These are phyloP conservation scores for Drechslera avenae DNA, from an alignment of 2,329 filamentous ascomycete genomes.

Conservation along the genomic window DNA sequence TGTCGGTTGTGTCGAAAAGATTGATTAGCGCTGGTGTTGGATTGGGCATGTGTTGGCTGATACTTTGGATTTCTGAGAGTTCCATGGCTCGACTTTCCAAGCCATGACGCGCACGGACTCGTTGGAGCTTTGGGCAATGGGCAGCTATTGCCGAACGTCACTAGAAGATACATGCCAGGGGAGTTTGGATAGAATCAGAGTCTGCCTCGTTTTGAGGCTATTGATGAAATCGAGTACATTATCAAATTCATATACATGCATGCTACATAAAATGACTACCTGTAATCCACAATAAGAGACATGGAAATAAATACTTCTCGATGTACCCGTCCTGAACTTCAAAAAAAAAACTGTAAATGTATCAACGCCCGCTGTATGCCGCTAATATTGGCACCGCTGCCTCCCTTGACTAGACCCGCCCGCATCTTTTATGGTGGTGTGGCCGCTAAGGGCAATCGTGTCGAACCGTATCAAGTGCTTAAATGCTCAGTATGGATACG, in stretches of 20 bases:
- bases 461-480: background rate
- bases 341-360: background rate
- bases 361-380: too few species aligned
- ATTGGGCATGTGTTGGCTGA: background rate
- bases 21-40: background rate
- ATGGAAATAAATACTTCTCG: too few species aligned
- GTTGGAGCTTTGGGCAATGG: background rate
- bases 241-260: background rate
- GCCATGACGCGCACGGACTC: slow-evolving; percentile 12
- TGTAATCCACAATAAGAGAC: background rate
- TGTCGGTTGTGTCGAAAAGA: too few species aligned
- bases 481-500: slow-evolving; percentile 23
- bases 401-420: background rate
- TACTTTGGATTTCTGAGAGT: background rate
- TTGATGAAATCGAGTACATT: background rate
- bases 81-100: slow-evolving; percentile 11
- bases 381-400: background rate
- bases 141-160: background rate
- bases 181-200: background rate
- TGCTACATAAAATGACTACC: background rate
- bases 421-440: background rate
- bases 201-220: background rate
- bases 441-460: background rate
- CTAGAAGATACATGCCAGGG: too few species aligned
- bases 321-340: too few species aligned